phyloP scores from a whole-genome alignment of 2,329 filamentous ascomycete genomes.

The Akanthomyces uredinophilus region DNA sequence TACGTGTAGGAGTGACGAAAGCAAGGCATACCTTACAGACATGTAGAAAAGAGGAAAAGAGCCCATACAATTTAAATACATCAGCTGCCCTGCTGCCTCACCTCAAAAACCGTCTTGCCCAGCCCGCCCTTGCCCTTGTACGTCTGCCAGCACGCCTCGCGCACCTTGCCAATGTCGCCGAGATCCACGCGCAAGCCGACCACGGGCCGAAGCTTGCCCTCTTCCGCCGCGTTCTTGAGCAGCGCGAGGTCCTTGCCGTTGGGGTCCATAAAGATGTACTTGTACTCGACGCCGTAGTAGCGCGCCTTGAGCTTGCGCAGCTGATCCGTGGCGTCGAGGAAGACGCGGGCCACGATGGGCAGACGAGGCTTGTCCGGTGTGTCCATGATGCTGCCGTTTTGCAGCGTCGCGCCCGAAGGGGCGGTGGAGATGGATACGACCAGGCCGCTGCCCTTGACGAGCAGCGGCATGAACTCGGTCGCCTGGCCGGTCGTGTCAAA shows the following conservation, averaged over 20 bases:
- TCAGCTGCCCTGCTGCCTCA: background rate
- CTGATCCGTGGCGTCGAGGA: slow-evolving; percentile 29
- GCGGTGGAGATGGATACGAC: slow-evolving; percentile 33
- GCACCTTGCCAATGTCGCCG: slow-evolving; percentile 31
- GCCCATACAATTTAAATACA: too few species aligned
- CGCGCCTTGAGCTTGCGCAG: slow-evolving; percentile 26
- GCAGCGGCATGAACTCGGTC: slow-evolving; percentile 30
- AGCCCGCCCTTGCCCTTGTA: slow-evolving; percentile 35
- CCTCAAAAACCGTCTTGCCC: slow-evolving; percentile 33
- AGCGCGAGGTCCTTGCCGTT: slow-evolving; percentile 24
- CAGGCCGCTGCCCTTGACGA: slow-evolving; percentile 29
- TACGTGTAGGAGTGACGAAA: too few species aligned
- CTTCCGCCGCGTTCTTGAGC: slow-evolving; percentile 16
- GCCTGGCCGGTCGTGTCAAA: slow-evolving; percentile 36
- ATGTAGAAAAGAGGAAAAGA: too few species aligned
- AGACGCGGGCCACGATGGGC: slow-evolving; percentile 20
- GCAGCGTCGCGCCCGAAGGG: slow-evolving; percentile 32
- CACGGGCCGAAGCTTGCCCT: slow-evolving; percentile 19
- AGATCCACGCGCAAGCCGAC: slow-evolving; percentile 23
- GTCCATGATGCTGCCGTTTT: slow-evolving; percentile 25
- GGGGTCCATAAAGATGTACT: slow-evolving; percentile 31
- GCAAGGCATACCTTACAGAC: too few species aligned
- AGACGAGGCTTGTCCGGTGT: slow-evolving; percentile 23
- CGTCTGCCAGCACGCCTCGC: slow-evolving; percentile 31
- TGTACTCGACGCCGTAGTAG: slow-evolving; percentile 32